Percentiles rank a stretch among this genome's conserved stretches.
Conservation (phyloP, 768 basidiomycete species). For the Agaricus bisporus region DNA sequence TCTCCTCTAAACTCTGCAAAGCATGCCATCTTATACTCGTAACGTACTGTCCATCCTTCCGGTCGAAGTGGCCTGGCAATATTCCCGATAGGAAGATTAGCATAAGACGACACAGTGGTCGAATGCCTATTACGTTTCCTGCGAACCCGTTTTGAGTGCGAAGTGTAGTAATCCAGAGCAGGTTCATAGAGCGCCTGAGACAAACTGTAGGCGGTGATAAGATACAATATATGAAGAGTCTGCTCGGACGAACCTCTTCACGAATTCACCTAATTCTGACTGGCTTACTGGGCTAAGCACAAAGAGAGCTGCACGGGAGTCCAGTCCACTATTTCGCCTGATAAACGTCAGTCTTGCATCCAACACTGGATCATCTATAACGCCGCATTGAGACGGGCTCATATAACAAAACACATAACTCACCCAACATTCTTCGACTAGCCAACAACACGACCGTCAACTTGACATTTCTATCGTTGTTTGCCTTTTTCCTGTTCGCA, state of each 20-base stretch:
- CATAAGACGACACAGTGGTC: constrained; percentile 46
- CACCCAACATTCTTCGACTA: constrained; percentile 82
- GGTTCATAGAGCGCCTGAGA: constrained; percentile 87
- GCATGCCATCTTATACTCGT: constrained; percentile 96
- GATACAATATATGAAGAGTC: not conserved
- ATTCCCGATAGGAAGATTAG: constrained; percentile 40
- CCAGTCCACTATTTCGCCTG: constrained; percentile 80
- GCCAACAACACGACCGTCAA: constrained; percentile 92
- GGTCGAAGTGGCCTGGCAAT: constrained; percentile 61
- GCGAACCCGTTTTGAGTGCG: constrained; percentile 88
- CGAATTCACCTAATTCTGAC: constrained; percentile 86
- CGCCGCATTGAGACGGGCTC: not conserved
- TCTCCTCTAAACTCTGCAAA: constrained; percentile 96
- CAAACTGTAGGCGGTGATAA: constrained; percentile 40
- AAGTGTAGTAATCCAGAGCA: constrained; percentile 88
- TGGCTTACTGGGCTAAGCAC: constrained; percentile 89
- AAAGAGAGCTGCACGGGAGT: constrained; percentile 88
- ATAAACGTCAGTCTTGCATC: constrained; percentile 84
- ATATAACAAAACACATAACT: constrained; percentile 15
- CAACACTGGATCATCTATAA: constrained; percentile 73
- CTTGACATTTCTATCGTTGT: constrained; percentile 85
- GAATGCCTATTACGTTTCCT: constrained; percentile 84
- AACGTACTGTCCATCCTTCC: constrained; percentile 93
- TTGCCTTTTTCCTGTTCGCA: constrained; percentile 68
- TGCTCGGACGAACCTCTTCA: constrained; percentile 51